Conservation (phyloP, 768 basidiomycete genomes). For the Naganishia kalamii region DNA sequence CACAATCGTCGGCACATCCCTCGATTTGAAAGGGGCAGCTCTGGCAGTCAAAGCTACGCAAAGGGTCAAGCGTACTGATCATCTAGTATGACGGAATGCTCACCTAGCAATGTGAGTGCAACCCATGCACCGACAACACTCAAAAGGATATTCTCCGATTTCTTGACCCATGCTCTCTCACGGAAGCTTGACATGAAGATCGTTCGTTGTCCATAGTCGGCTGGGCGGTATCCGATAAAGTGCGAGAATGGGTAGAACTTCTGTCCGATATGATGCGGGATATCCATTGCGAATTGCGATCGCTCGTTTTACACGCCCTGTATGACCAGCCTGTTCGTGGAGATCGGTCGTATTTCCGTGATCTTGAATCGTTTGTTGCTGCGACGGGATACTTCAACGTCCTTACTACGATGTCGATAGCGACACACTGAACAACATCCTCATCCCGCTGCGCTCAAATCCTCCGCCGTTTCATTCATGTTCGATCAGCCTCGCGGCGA, state of each 20-base stretch:
- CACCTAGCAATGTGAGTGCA: constrained; percentile 4
- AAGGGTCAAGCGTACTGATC: too few species aligned
- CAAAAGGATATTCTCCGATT: constrained; percentile 12
- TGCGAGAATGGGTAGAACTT: constrained; percentile 18
- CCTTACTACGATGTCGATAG: too few species aligned
- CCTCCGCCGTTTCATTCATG: too few species aligned
- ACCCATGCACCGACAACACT: constrained; percentile 14
- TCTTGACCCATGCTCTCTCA: constrained; percentile 11
- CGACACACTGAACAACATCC: too few species aligned
- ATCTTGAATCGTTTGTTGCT: too few species aligned
- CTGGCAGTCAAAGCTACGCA: constrained; percentile 1
- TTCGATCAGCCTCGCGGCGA: too few species aligned
- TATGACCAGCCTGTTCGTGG: too few species aligned
- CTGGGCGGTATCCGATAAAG: constrained; percentile 16
- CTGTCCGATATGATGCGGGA: constrained; percentile 9
- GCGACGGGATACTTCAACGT: too few species aligned
- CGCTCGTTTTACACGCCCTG: too few species aligned
- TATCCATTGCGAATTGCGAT: constrained; percentile 6
- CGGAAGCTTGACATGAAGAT: background rate
- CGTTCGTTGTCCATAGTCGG: background rate
- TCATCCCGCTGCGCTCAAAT: too few species aligned
- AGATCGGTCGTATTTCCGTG: too few species aligned
- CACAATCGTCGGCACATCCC: background rate
- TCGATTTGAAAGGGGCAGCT: constrained; percentile 1
- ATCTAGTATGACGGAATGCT: background rate